Conservation (phyloP, 2,329 filamentous ascomycete species). For the Cordyceps cateniannulata region DNA sequence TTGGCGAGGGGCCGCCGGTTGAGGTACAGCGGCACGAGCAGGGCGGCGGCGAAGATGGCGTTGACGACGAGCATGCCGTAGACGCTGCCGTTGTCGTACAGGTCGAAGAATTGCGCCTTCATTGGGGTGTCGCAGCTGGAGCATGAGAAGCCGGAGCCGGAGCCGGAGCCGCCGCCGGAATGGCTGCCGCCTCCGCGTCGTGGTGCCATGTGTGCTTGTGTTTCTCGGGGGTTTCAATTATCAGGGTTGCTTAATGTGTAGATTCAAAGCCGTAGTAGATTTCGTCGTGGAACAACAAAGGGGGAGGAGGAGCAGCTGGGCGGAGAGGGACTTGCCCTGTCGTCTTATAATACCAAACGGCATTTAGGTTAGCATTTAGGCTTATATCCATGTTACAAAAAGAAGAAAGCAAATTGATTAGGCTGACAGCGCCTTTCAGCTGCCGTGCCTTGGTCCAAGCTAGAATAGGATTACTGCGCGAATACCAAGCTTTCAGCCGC, state of each 20-base stretch:
- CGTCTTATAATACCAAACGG: too few relatives aligned
- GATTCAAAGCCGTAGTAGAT: background rate
- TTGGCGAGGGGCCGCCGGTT: background rate
- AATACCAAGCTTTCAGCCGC: background rate
- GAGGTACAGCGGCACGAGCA: background rate
- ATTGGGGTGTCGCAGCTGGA: background rate
- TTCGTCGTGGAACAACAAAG: too few relatives aligned
- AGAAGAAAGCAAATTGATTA: background rate
- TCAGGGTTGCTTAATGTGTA: background rate
- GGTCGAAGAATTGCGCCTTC: background rate
- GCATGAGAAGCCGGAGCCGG: background rate
- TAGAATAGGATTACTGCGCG: background rate
- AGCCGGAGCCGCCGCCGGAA: too few relatives aligned
- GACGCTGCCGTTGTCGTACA: background rate
- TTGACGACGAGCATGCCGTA: background rate
- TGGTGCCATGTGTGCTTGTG: background rate
- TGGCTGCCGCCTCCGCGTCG: background rate
- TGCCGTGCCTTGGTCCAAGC: background rate
- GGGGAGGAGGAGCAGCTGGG: too few relatives aligned
- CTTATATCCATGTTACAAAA: background rate
- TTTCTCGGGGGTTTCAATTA: background rate
- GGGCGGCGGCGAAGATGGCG: background rate
- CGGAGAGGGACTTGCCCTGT: too few relatives aligned
- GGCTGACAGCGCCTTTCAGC: background rate
- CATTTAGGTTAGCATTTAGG: too few relatives aligned